Evolutionary conservation across 306 rosid genomes (phyloP).

Genomic region (Inga laurina): DNA sequence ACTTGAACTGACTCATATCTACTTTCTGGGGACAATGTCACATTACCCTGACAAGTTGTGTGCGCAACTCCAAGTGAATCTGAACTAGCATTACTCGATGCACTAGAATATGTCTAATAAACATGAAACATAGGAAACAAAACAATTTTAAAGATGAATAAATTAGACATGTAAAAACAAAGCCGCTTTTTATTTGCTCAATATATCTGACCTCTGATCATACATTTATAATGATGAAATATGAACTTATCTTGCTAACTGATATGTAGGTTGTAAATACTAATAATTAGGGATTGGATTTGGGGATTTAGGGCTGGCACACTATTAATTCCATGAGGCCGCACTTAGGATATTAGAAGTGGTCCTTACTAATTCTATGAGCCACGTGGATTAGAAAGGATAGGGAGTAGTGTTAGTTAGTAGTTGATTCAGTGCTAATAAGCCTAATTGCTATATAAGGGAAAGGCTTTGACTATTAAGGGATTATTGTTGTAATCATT

Average conservation of each 20-base stretch:
- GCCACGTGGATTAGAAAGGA: too few species aligned
- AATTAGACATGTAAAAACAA: neutral
- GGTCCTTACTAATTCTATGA: too few species aligned
- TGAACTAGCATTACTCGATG: slow-evolving; percentile 29
- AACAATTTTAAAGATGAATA: neutral
- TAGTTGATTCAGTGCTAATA: too few species aligned
- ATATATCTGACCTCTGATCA: neutral
- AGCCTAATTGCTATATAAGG: too few species aligned
- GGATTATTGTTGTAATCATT: too few species aligned
- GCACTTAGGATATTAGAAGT: too few species aligned
- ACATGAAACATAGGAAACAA: neutral
- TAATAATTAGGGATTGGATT: too few species aligned
- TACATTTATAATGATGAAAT: neutral
- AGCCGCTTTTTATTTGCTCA: neutral
- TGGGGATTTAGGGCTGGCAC: too few species aligned
- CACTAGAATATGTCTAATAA: slow-evolving; percentile 57
- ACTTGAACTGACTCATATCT: slow-evolving; percentile 28
- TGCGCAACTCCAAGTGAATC: slow-evolving; percentile 41
- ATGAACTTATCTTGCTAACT: neutral
- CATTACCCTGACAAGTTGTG: slow-evolving; percentile 32
- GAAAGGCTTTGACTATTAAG: too few species aligned
- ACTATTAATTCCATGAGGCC: too few species aligned
- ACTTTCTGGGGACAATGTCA: slow-evolving; percentile 33
- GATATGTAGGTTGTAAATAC: too few species aligned
- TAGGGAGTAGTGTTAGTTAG: too few species aligned